phyloP scores from a whole-genome alignment of 208 protist genomes.

The Strigomonas culicis region DNA sequence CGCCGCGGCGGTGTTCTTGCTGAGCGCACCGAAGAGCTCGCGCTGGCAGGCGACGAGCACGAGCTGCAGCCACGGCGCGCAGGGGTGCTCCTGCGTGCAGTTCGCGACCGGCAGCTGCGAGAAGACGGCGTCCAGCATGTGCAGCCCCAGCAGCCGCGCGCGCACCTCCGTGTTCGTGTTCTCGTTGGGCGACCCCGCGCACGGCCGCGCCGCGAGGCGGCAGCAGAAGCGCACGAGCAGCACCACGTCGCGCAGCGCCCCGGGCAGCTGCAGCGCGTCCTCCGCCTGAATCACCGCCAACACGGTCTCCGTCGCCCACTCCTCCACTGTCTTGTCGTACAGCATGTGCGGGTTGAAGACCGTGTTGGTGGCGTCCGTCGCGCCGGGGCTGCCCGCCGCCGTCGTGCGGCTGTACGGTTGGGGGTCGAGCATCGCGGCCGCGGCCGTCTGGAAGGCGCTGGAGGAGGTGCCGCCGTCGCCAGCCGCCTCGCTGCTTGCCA shows the following conservation, averaged over 20 bases:
- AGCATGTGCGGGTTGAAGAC: constrained; percentile 15
- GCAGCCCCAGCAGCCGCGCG: constrained; percentile 47
- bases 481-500: not conserved
- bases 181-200: constrained; percentile 34
- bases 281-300: constrained; percentile 7
- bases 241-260: constrained; percentile 52
- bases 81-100: constrained; percentile 57
- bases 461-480: not conserved
- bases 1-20: constrained; percentile 43
- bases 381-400: not conserved
- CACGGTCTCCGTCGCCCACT: constrained; percentile 8
- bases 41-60: constrained; percentile 55
- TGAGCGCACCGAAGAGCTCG: constrained; percentile 55
- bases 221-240: constrained; percentile 51
- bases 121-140: constrained; percentile 53
- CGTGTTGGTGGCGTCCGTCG: not conserved
- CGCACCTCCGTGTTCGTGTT: constrained; percentile 38
- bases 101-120: constrained; percentile 63
- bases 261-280: constrained; percentile 23
- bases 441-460: not conserved
- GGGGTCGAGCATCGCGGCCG: not conserved
- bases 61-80: constrained; percentile 60
- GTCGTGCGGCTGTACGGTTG: not conserved
- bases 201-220: constrained; percentile 34
- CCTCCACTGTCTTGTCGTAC: constrained; percentile 24